A percentile compares a stretch with the other conserved stretches of the same genome.
Evolutionary conservation across 169 alveolate species (phyloP).

Genomic region (Eimeria tenella): DNA sequence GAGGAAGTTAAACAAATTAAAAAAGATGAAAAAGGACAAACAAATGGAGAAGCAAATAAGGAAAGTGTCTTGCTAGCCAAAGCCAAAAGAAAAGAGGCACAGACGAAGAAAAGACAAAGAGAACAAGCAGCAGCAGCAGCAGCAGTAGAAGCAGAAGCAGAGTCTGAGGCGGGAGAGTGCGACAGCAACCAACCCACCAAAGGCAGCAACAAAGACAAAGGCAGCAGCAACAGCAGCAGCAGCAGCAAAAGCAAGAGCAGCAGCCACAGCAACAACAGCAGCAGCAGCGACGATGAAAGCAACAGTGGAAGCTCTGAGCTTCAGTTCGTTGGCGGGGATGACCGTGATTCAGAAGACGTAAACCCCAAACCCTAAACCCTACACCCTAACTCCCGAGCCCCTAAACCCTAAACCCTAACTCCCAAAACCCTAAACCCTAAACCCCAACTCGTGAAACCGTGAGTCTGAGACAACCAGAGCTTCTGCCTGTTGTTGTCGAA

Average conservation of each 20-base stretch:
- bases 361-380: background rate
- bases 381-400: no score
- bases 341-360: background rate
- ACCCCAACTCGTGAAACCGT: no score
- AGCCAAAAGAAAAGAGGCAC: background rate
- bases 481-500: no score
- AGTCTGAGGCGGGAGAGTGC: background rate
- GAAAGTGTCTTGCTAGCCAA: background rate
- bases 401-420: no score
- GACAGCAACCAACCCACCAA: background rate
- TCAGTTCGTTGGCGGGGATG: background rate
- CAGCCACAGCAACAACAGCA: background rate
- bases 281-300: slow-evolving; percentile 31
- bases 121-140: background rate
- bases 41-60: no score
- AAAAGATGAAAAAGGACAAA: no score
- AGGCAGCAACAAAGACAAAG: background rate
- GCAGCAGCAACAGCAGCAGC: background rate
- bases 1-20: no score
- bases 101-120: background rate
- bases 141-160: background rate
- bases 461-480: no score
- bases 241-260: slow-evolving; percentile 6
- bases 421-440: no score
- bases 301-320: background rate